Conservation (phyloP, 495 filamentous ascomycete species). For the Xylaria nigripes region DNA sequence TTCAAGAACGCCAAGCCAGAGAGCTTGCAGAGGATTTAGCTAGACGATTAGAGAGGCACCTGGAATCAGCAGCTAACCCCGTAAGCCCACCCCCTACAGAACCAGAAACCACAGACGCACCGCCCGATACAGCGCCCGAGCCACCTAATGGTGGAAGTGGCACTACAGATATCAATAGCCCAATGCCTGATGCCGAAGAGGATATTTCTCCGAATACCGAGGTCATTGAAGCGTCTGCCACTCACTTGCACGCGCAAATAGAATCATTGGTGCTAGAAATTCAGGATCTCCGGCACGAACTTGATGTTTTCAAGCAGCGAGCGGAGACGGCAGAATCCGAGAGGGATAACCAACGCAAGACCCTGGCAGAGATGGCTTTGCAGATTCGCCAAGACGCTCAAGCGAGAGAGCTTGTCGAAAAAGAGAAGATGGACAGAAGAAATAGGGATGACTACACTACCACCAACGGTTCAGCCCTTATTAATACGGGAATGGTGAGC, state of each 20-base stretch:
- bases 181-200: slow-evolving; percentile 19
- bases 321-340: slow-evolving; percentile 77
- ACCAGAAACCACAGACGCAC: slow-evolving; percentile 25
- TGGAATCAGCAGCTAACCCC: slow-evolving; percentile 27
- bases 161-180: background rate
- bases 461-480: slow-evolving; percentile 13
- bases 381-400: slow-evolving; percentile 63
- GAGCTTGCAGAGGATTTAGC: slow-evolving; percentile 77
- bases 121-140: slow-evolving; percentile 32
- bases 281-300: slow-evolving; percentile 69
- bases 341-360: slow-evolving; percentile 54
- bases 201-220: slow-evolving; percentile 35
- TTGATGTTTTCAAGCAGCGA: slow-evolving; percentile 65
- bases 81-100: slow-evolving; percentile 21
- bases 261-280: slow-evolving; percentile 78
- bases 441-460: slow-evolving; percentile 8
- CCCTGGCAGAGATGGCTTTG: slow-evolving; percentile 81
- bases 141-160: slow-evolving; percentile 27
- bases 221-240: slow-evolving; percentile 34
- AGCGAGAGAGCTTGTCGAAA: slow-evolving; percentile 49
- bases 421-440: background rate
- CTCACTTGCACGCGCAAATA: slow-evolving; percentile 59
- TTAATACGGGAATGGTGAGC: slow-evolving; percentile 17
- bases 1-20: slow-evolving; percentile 70
- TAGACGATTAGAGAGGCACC: slow-evolving; percentile 49